phyloP scores from a whole-genome alignment of 2,329 filamentous ascomycete species.

The Trichothecium roseum region DNA sequence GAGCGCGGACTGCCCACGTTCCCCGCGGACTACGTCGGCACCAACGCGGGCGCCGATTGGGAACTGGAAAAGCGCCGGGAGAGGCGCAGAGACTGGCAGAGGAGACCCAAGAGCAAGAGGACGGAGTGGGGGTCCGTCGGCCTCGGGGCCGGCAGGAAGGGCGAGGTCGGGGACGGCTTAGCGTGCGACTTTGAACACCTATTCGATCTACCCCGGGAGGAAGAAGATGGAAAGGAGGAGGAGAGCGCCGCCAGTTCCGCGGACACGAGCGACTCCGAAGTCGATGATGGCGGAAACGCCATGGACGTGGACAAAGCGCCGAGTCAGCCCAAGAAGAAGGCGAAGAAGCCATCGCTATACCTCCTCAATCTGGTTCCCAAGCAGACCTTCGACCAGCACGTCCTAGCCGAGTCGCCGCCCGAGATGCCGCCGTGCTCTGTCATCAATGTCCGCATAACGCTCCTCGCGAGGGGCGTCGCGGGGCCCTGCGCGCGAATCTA shows the following conservation, averaged over 20 bases:
- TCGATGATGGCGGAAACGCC: slow-evolving; percentile 13
- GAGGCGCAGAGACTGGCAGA: slow-evolving; percentile 68
- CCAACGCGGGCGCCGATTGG: slow-evolving; percentile 69
- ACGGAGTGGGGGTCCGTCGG: slow-evolving; percentile 65
- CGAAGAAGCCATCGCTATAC: slow-evolving; percentile 5
- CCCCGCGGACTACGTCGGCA: slow-evolving; percentile 74
- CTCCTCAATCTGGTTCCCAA: slow-evolving; percentile 2
- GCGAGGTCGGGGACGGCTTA: slow-evolving; percentile 75
- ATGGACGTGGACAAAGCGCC: slow-evolving; percentile 20
- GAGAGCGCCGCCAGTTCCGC: slow-evolving; percentile 6
- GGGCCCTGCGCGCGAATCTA: slow-evolving; percentile 72
- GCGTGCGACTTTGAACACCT: slow-evolving; percentile 73
- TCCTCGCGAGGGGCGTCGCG: slow-evolving; percentile 62
- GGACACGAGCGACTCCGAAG: slow-evolving; percentile 7
- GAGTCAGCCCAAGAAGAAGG: not conserved
- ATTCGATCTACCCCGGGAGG: slow-evolving; percentile 32
- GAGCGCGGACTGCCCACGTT: slow-evolving; percentile 75
- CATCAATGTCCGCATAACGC: slow-evolving; percentile 54
- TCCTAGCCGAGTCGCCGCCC: slow-evolving; percentile 9
- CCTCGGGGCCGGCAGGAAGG: slow-evolving; percentile 62
- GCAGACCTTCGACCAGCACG: slow-evolving; percentile 19
- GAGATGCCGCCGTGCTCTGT: slow-evolving; percentile 26
- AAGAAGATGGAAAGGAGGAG: slow-evolving; percentile 6
- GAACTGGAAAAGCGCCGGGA: slow-evolving; percentile 57
- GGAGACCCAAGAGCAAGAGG: slow-evolving; percentile 72